phyloP scores from a whole-genome alignment of 305 asterid genomes.

The Vinca major region DNA sequence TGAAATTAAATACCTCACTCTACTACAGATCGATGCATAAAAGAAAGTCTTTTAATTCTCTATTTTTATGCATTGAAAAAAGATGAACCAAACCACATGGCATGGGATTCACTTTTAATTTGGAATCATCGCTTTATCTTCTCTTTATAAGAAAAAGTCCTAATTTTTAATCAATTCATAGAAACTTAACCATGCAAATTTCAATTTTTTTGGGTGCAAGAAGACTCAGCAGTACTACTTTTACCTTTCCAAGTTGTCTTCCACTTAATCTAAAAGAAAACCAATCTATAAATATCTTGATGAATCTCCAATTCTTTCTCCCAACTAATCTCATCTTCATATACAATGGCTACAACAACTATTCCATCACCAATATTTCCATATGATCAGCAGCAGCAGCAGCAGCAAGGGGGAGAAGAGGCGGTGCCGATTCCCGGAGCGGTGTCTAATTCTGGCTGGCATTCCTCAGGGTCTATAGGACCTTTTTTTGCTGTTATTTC shows the following conservation, averaged over 20 bases:
- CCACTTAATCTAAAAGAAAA: neutral
- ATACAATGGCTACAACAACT: slow-evolving; percentile 22
- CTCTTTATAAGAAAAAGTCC: neutral
- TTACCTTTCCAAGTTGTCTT: slow-evolving; percentile 22
- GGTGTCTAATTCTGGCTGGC: slow-evolving; percentile 12
- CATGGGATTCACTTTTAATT: slow-evolving; percentile 11
- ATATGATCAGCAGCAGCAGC: slow-evolving; percentile 17
- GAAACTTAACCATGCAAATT: slow-evolving; percentile 3
- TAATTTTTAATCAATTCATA: neutral
- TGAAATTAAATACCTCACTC: no score
- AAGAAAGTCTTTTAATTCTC: no score
- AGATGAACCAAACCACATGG: slow-evolving; percentile 8
- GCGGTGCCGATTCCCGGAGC: slow-evolving; percentile 11
- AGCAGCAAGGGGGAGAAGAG: slow-evolving; percentile 6
- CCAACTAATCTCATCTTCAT: neutral
- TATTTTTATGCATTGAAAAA: neutral
- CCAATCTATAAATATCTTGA: neutral
- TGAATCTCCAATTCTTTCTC: neutral
- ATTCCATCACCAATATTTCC: slow-evolving; percentile 24
- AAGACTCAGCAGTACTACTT: slow-evolving; percentile 7
- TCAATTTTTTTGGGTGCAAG: neutral
- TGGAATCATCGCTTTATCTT: slow-evolving; percentile 8
- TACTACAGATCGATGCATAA: no score
- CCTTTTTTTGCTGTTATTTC: slow-evolving; percentile 35
- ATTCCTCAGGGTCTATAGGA: slow-evolving; percentile 27